Evolutionary conservation across 176 grass and related monocot genomes (phyloP).

Genomic region (Puya raimondii): DNA sequence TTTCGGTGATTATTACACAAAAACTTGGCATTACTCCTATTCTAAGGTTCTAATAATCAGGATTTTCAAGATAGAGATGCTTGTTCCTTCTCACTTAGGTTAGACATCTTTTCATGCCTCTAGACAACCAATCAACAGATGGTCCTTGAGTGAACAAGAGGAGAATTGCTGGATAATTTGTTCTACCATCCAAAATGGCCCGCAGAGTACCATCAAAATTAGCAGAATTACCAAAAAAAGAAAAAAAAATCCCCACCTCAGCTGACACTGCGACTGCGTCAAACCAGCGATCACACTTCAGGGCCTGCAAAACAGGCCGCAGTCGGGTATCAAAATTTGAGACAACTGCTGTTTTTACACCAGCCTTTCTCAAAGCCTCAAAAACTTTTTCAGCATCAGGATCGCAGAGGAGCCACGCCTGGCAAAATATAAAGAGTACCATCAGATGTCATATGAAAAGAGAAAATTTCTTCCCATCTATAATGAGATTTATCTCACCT

Average conservation of each 20-base stretch:
- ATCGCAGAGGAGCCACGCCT: slow-evolving; percentile 90
- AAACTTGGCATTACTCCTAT: too few species aligned
- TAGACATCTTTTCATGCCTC: too few species aligned
- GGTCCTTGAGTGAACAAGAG: too few species aligned
- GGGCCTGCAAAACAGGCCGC: slow-evolving; percentile 63
- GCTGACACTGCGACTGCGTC: slow-evolving; percentile 87
- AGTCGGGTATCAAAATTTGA: slow-evolving; percentile 96
- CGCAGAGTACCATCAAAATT: background rate
- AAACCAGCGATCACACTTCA: slow-evolving; percentile 91
- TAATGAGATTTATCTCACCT: slow-evolving; percentile 35
- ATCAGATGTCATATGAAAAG: slow-evolving; percentile 17
- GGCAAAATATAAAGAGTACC: slow-evolving; percentile 20
- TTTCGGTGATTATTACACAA: too few species aligned
- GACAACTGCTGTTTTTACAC: slow-evolving; percentile 83
- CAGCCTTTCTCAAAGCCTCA: slow-evolving; percentile 62
- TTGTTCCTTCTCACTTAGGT: too few species aligned
- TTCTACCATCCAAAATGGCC: too few species aligned
- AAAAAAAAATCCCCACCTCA: slow-evolving; percentile 40
- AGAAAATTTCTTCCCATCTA: background rate
- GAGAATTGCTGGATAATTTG: too few species aligned
- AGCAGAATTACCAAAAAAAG: slow-evolving; percentile 7
- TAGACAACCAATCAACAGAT: too few species aligned
- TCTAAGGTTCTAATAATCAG: too few species aligned
- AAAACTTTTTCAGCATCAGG: slow-evolving; percentile 79
- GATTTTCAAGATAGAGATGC: too few species aligned